Evolutionary conservation across 2,329 filamentous ascomycete species (phyloP), one percentile per base, ranked within the genome.

Genomic region (Talaromyces pinophilus): DNA sequence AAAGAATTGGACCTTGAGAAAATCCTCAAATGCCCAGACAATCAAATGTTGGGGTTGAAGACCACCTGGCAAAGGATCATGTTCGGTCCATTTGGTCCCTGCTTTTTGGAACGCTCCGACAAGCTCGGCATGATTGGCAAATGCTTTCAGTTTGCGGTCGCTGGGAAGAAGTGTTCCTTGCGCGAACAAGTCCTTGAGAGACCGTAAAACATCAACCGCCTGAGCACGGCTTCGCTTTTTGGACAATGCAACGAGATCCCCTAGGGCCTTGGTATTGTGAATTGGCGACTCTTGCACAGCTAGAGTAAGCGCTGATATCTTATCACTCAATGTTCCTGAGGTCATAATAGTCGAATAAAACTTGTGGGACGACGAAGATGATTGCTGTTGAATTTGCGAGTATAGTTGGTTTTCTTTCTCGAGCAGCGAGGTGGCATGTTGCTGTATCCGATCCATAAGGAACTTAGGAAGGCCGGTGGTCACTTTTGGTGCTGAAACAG

Each of bases 281-380:
- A 98, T 82, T 19, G 95, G 95, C 8, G 96, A 98, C 79, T 99
- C 95, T 81, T 99, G 96, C 13, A 97, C 89, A 65, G 95, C 91
- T 71, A 99, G 84, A 4, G 95, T 99, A 74, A 99, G 83, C 3
- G 95, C 96, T 2, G 95, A 99, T 52, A 98, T 90, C 78, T 97
- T 98, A 78, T 99, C 95, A 65, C 93, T 96, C 72, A 98, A 87
- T 10, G 96, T 99, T 83, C 95, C 95, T 1, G 93, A 96, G 10
- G 92, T 84, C 92, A 98, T 97, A 77, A 99, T 97, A 19, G 93
- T 96, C 1, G 93, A 92, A 84, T 98, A 89, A 83, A 99, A 99
- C 77, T 93, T 96, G 79, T 96, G 91, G 48, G 93, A 94, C 2
- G 94, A 95, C 30, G 92, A 92, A 61, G 92, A 88, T 6, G 91